Evolutionary conservation across 306 rosid species (phyloP).

Genomic region (Cucumis melo): DNA sequence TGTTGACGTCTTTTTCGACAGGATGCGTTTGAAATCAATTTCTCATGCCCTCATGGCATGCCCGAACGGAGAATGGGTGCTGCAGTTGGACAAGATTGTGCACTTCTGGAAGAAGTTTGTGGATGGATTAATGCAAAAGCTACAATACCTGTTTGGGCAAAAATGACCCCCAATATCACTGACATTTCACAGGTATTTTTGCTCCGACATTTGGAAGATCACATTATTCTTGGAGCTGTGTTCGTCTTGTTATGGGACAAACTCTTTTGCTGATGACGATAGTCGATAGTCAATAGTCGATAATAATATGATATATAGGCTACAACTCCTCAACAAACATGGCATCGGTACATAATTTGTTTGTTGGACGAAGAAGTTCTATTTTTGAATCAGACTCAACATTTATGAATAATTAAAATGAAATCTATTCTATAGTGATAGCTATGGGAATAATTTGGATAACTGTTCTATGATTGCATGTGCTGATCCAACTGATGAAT

Average conservation of each 20-base stretch:
- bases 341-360: neutral
- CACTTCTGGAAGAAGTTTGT: slow-evolving; percentile 80
- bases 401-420: neutral
- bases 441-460: neutral
- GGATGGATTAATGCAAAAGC: slow-evolving; percentile 97
- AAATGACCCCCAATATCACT: slow-evolving; percentile 98
- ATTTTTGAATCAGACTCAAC: neutral
- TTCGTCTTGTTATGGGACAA: neutral
- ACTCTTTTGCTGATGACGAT: neutral
- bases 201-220: neutral
- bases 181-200: slow-evolving; percentile 71
- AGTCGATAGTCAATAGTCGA: neutral
- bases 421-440: neutral
- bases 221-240: neutral
- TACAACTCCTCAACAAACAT: neutral
- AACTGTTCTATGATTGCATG: neutral
- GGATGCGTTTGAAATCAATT: slow-evolving; percentile 91
- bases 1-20: slow-evolving; percentile 5
- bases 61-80: slow-evolving; percentile 98
- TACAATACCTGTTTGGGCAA: slow-evolving; percentile 93
- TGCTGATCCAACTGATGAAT: neutral
- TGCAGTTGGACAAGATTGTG: slow-evolving; percentile 92
- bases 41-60: slow-evolving; percentile 97
- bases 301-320: too few species aligned
- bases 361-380: neutral